Evolutionary conservation across 768 basidiomycete species (phyloP).

Genomic region (Mycena epipterygia): DNA sequence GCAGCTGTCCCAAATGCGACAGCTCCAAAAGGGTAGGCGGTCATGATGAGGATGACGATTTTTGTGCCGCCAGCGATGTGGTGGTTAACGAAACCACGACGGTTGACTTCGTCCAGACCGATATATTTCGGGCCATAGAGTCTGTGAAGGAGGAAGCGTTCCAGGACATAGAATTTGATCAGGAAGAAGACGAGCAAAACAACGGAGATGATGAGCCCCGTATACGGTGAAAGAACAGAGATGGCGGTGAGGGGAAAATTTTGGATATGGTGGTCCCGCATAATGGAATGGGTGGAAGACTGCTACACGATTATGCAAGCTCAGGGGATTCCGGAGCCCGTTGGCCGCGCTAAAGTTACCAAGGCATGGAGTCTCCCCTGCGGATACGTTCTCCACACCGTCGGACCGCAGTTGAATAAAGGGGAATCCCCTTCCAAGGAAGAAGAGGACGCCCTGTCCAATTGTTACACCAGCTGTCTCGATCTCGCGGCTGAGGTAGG

Average conservation of each 20-base stretch:
- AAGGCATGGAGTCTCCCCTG: constrained; percentile 18
- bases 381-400: constrained; percentile 17
- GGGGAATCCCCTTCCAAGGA: not conserved
- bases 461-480: constrained; percentile 18
- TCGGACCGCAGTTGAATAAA: constrained; percentile 6
- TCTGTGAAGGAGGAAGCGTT: constrained; percentile 6
- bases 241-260: no score
- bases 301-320: constrained; percentile 21
- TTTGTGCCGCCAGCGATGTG: constrained; percentile 18
- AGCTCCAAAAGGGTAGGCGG: constrained; percentile 8
- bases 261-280: no score
- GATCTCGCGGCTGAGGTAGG: constrained; percentile 17
- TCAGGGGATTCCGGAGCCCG: constrained; percentile 16
- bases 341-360: constrained; percentile 11
- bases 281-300: no score
- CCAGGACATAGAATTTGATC: constrained; percentile 18
- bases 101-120: constrained; percentile 13
- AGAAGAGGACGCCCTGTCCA: not conserved
- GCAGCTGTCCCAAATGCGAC: constrained; percentile 14
- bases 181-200: constrained; percentile 20
- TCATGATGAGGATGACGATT: constrained; percentile 12
- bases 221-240: constrained; percentile 5
- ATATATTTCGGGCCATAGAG: constrained; percentile 12
- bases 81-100: constrained; percentile 19
- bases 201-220: constrained; percentile 21